Percentiles rank a stretch among this genome's conserved stretches.
Evolutionary conservation across 2,329 filamentous ascomycete genomes (phyloP).

Genomic region (Raffaelea albimanens): DNA sequence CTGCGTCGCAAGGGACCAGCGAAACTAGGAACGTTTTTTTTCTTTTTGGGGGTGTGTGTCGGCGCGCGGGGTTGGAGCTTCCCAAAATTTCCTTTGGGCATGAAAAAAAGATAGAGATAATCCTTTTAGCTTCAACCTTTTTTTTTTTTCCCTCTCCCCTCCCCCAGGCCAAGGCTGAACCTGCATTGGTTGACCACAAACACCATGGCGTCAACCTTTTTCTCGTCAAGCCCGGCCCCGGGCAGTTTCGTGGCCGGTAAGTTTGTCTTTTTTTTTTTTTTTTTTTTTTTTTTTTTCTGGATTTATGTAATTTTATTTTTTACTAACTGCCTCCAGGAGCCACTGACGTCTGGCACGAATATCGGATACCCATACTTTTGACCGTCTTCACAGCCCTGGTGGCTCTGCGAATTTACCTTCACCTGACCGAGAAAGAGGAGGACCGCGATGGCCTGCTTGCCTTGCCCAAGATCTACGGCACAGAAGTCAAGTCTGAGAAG

Average conservation of each 20-base stretch:
- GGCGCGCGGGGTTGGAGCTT: too few relatives aligned
- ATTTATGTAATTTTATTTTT: too few relatives aligned
- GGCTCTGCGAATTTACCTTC: slow-evolving; percentile 31
- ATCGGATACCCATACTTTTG: slow-evolving; percentile 35
- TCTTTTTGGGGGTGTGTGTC: too few relatives aligned
- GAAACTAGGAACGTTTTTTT: too few relatives aligned
- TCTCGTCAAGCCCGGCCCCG: slow-evolving; percentile 4
- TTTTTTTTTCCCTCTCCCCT: background rate
- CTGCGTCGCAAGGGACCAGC: too few relatives aligned
- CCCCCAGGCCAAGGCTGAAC: background rate
- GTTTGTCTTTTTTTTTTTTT: too few relatives aligned
- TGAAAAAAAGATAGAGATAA: too few relatives aligned
- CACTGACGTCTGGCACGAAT: slow-evolving; percentile 35
- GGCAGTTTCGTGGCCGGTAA: background rate
- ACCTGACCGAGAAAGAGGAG: slow-evolving; percentile 19
- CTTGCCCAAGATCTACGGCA: slow-evolving; percentile 25
- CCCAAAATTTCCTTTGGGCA: too few relatives aligned
- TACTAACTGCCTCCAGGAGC: too few relatives aligned
- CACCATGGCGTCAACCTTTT: slow-evolving; percentile 8
- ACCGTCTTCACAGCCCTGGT: slow-evolving; percentile 27
- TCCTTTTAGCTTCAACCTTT: background rate
- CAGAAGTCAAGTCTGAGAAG: slow-evolving; percentile 5
- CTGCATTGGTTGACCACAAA: background rate
- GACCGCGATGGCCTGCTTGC: slow-evolving; percentile 24
- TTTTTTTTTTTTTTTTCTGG: too few relatives aligned